A percentile compares a stretch with the other conserved stretches of the same genome.
phyloP scores from a whole-genome alignment of 352 stramenopile genomes.

The Phytopythium kandeliae region DNA sequence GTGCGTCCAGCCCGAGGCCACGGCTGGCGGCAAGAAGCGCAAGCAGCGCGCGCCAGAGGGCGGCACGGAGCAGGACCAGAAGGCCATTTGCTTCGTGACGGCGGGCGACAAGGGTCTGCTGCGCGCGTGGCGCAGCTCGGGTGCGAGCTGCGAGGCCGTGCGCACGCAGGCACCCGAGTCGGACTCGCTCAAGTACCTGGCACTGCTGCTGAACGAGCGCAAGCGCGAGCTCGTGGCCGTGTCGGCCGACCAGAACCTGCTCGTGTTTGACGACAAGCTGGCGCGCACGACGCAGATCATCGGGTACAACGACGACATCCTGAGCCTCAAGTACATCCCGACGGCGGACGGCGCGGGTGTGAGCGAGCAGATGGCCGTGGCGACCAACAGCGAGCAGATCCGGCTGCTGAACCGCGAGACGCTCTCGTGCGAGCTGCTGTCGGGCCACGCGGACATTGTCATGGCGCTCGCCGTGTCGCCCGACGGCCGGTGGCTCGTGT shows the following conservation, averaged over 20 bases:
- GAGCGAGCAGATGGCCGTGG: slow-evolving; percentile 86
- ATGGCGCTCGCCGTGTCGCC: slow-evolving; percentile 92
- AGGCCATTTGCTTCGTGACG: slow-evolving; percentile 87
- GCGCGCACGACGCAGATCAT: slow-evolving; percentile 74
- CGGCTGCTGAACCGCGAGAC: slow-evolving; percentile 90
- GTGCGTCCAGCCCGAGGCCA: slow-evolving; percentile 26
- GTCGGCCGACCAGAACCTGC: slow-evolving; percentile 83
- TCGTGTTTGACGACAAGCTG: slow-evolving; percentile 74
- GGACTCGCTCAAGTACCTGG: slow-evolving; percentile 39
- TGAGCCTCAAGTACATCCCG: slow-evolving; percentile 95
- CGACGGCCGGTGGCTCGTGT: slow-evolving; percentile 88
- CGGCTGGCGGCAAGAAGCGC: slow-evolving; percentile 11
- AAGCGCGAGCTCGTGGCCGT: slow-evolving; percentile 72
- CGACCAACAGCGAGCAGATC: slow-evolving; percentile 96
- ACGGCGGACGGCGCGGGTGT: slow-evolving; percentile 35
- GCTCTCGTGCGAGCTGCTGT: slow-evolving; percentile 93
- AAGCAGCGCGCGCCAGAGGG: slow-evolving; percentile 11
- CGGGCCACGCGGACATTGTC: slow-evolving; percentile 97
- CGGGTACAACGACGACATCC: slow-evolving; percentile 97
- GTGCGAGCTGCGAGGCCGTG: slow-evolving; percentile 30
- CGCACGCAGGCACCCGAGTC: slow-evolving; percentile 45
- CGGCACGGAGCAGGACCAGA: slow-evolving; percentile 34
- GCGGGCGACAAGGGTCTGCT: slow-evolving; percentile 91
- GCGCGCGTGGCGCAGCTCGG: slow-evolving; percentile 58
- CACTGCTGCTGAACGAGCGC: slow-evolving; percentile 43